Conservation (phyloP, 805 yeast species). For the Lipomyces orientalis region DNA sequence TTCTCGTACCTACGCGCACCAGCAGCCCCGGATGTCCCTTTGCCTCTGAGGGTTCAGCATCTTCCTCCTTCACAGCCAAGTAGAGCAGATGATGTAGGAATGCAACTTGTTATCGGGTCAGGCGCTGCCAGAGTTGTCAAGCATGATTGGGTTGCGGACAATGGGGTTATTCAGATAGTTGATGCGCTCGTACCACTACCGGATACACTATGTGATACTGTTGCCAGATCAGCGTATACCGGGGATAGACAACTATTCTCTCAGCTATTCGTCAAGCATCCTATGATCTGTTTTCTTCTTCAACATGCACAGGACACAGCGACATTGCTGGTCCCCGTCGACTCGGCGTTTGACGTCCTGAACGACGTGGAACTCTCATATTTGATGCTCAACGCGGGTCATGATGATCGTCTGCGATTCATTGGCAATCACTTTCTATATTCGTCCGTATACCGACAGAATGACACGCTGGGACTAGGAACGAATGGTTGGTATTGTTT, state of each 20-base stretch:
- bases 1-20: conserved; percentile 32
- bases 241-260: conserved; percentile 8
- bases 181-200: conserved; percentile 35
- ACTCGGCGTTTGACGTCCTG: conserved; percentile 30
- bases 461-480: conserved; percentile 30
- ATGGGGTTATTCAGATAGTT: conserved; percentile 39
- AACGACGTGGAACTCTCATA: conserved; percentile 29
- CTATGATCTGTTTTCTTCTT: conserved; percentile 27
- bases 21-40: conserved; percentile 33
- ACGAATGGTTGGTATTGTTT: conserved; percentile 19
- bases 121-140: conserved; percentile 33
- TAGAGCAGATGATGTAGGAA: conserved; percentile 16
- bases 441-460: conserved; percentile 31
- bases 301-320: conserved; percentile 26
- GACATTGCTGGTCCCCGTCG: conserved; percentile 32
- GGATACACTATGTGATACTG: conserved; percentile 26
- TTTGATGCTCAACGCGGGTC: conserved; percentile 30
- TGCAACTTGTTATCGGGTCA: conserved; percentile 18
- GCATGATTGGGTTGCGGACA: conserved; percentile 40
- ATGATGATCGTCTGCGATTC: conserved; percentile 28
- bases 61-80: conserved; percentile 10
- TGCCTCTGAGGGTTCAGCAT: conserved; percentile 26
- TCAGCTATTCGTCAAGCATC: conserved; percentile 21
- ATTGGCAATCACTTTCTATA: conserved; percentile 32
- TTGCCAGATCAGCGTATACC: conserved; percentile 1